Percentiles rank a stretch among this genome's conserved stretches.
Conservation (phyloP, 345 rosid genomes). For the Murraya paniculata region DNA sequence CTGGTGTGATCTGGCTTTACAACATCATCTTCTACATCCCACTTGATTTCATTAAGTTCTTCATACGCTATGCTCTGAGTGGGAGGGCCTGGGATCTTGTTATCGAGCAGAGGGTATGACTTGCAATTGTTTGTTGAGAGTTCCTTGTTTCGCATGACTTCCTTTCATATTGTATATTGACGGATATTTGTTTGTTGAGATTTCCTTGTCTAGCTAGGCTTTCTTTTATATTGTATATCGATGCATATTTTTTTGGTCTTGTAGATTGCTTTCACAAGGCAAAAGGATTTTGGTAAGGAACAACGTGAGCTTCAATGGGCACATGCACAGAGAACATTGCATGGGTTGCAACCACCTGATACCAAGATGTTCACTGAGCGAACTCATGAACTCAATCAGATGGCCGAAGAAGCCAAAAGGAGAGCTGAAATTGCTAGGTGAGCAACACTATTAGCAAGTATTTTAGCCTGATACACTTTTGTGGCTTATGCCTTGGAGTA, state of each 20-base stretch:
- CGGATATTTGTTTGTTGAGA: slow-evolving; percentile 1
- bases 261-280: slow-evolving; percentile 96
- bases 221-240: not conserved
- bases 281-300: slow-evolving; percentile 95
- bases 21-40: slow-evolving; percentile 85
- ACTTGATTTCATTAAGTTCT: slow-evolving; percentile 87
- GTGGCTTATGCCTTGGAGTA: not conserved
- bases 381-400: slow-evolving; percentile 87
- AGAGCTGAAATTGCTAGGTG: slow-evolving; percentile 98
- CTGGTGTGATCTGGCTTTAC: slow-evolving; percentile 97
- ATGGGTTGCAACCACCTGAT: slow-evolving; percentile 92
- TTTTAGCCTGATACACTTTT: not conserved
- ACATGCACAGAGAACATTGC: slow-evolving; percentile 95
- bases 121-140: not conserved
- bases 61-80: slow-evolving; percentile 85
- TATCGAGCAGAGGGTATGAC: slow-evolving; percentile 91
- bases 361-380: slow-evolving; percentile 89
- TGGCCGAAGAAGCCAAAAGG: slow-evolving; percentile 98
- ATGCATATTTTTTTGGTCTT: slow-evolving; percentile 13
- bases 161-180: not conserved
- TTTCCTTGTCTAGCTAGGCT: not conserved
- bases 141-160: not conserved
- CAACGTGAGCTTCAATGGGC: slow-evolving; percentile 99
- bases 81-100: slow-evolving; percentile 99
- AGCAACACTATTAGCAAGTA: not conserved